Percentiles rank a stretch among this genome's conserved stretches.
phyloP scores from a whole-genome alignment of 2,329 filamentous ascomycete genomes.

The Conoideocrella luteorostrata region DNA sequence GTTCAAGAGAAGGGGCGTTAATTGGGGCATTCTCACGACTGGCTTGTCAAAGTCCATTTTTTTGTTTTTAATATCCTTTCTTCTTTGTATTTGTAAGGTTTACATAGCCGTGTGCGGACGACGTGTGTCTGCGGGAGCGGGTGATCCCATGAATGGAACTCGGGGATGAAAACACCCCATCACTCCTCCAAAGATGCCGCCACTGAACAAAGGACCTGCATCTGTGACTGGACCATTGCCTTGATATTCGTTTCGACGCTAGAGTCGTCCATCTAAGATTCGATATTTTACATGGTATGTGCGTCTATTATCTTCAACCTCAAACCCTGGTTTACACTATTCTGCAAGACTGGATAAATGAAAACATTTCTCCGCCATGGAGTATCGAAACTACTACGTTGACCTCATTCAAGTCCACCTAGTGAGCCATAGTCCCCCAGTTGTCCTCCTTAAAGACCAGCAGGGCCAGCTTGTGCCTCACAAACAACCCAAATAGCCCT shows the following conservation, averaged over 20 bases:
- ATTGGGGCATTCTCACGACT: slow-evolving; percentile 2
- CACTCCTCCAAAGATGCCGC: too few relatives aligned
- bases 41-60: slow-evolving; percentile 2
- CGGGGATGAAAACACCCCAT: background rate
- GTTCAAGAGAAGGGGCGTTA: slow-evolving; percentile 5
- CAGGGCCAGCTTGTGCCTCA: slow-evolving; percentile 78
- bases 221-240: too few relatives aligned
- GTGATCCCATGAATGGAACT: background rate
- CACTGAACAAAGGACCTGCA: too few relatives aligned
- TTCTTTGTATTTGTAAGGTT: slow-evolving; percentile 4
- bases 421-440: slow-evolving; percentile 35
- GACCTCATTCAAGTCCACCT: slow-evolving; percentile 7
- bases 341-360: too few relatives aligned
- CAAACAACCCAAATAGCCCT: slow-evolving; percentile 77
- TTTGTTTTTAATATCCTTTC: slow-evolving; percentile 3
- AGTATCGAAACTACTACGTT: too few relatives aligned
- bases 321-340: too few relatives aligned
- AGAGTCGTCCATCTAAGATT: background rate
- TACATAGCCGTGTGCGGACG: background rate
- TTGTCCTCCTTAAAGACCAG: slow-evolving; percentile 92
- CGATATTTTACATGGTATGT: too few relatives aligned
- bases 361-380: too few relatives aligned
- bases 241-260: background rate
- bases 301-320: too few relatives aligned
- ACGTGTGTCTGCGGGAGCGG: background rate